Base-by-base conservation (phyloP, 2,329 filamentous ascomycete species). In the Monosporascus cannonballus region DNA sequence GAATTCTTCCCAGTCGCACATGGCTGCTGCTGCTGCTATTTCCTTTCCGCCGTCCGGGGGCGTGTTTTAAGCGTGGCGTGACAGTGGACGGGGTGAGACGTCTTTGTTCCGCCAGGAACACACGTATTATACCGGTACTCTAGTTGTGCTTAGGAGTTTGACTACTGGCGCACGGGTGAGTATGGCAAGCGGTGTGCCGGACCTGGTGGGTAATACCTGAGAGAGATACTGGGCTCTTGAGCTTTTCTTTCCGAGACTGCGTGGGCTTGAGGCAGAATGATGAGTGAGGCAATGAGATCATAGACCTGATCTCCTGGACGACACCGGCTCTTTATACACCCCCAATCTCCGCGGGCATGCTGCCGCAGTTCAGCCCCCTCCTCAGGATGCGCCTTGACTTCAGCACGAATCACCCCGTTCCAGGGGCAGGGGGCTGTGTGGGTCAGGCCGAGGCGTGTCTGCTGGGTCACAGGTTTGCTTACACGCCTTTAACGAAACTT, bases 1-100 rank as follows among this genome's bases (percentile, higher is more conserved):
- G 59, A 87, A 86, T 57, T 85, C 81, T 65, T 91, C 86, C 68
- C 75, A 90, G 64, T 86, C 81, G 61, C 85, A 89, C 86, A 89
- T 89, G 38, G 37, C 30, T 22, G 37, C 42, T 46, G 22, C 5
- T 44, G 6, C 20, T 46, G 8, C 24, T 46, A 17, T 27, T 27
- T 46, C 7, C 30, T 8, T 46, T 20, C 15, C 39, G 17, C 30
- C 30, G 9, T 34, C 9, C 30, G 30, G 30, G 27, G 30, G 3
- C 0, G 30, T 14, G 30, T 14, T 34, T 14, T 34, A 34, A 34
- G 30, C 4, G 11, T 14, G 11, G 2, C 9, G 30, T 14, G 9
- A 14, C 11, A 34, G 30, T 34, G 11, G 30, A 14, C 30, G 11
- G 30, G 4, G 30, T 34, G 30, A 18, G 37, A 9, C 39, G 39